Evolutionary conservation across 345 rosid species (phyloP), one percentile per base, ranked within the genome.

Genomic region (Rubroshorea leprosula): DNA sequence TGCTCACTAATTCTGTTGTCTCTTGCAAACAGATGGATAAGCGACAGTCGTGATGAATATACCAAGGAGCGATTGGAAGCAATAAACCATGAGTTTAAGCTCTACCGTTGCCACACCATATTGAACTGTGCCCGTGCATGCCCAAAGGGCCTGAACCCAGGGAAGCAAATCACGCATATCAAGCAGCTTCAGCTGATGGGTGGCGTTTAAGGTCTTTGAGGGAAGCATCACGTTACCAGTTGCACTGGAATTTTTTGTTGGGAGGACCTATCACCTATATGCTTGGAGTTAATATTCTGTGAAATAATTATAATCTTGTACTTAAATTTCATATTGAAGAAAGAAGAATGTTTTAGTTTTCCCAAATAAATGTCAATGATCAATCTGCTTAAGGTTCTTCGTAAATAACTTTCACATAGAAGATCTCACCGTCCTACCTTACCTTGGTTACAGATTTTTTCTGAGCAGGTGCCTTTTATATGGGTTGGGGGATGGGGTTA

Each of bases 81-180:
- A 12, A 74, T 93, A 49, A 70, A 89, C 21, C 90, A 93, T 5
- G 97, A 93, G 65, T 93, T 82, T 65, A 93, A 93, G 89, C 86
- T 93, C 23, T 89, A 93, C 63, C 83, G 97, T 11, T 93, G 99
- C 80, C 96, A 89, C 71, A 85, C 97, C 15, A 89, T 93, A 62
- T 65, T 93, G 94, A 93, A 89, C 64, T 93, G 99, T 69, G 91
- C 97, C 15, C 85, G 86, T 45, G 99, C 99, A 49, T 93, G 99
- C 68, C 99, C 99, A 29, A 93, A 93, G 64, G 99, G 99, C 13
- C 68, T 93, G 80, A 93, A 87, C 72, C 99, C 99, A 45, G 99
- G 96, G 29, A 87, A 87, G 72, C 84, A 93, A 81, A 93, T 93
- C 55, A 27, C 27, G 62, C 72, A 87, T 60, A 89, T 93, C 88